Evolutionary conservation across 305 asterid species (phyloP).

Genomic region (Fraxinus angustifolia): DNA sequence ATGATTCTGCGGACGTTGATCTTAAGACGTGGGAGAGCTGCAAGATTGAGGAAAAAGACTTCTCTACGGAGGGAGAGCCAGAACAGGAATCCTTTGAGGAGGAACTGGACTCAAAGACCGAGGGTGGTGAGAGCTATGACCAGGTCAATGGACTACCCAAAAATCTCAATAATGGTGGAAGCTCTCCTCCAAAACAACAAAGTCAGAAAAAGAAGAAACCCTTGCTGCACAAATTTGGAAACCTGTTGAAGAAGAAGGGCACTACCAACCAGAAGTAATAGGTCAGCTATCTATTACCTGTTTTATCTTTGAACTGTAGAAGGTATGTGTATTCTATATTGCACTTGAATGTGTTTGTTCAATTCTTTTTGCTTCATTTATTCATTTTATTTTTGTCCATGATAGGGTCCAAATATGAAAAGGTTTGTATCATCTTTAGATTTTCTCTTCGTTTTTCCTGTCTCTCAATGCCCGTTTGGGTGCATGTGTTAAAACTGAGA

Average conservation of each 20-base stretch:
- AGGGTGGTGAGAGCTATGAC: conserved; percentile 45
- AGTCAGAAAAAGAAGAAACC: conserved; percentile 87
- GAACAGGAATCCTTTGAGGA: conserved; percentile 68
- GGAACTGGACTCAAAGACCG: conserved; percentile 67
- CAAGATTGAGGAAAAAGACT: conserved; percentile 78
- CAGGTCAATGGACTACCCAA: conserved; percentile 55
- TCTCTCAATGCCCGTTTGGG: conserved; percentile 25
- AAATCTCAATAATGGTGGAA: conserved; percentile 46
- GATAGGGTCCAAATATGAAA: conserved; percentile 38
- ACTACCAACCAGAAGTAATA: conserved; percentile 55
- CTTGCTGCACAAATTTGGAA: conserved; percentile 78
- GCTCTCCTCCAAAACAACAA: conserved; percentile 55
- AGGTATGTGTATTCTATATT: conserved; percentile 39
- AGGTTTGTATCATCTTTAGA: conserved; percentile 7
- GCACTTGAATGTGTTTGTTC: conserved; percentile 32
- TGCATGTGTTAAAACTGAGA: conserved; percentile 16
- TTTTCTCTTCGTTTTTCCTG: conserved; percentile 10
- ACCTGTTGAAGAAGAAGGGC: conserved; percentile 79
- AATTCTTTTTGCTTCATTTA: conserved; percentile 25
- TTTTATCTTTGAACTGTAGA: conserved; percentile 19
- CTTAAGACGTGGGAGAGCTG: conserved; percentile 92
- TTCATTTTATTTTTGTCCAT: conserved; percentile 17
- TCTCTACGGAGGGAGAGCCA: conserved; percentile 59
- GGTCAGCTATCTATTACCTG: background rate
- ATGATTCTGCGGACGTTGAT: conserved; percentile 59